These are phyloP conservation scores for Scheffersomyces segobiensis DNA, from an alignment of 1,139 yeast species.

Conservation along the genomic window DNA sequence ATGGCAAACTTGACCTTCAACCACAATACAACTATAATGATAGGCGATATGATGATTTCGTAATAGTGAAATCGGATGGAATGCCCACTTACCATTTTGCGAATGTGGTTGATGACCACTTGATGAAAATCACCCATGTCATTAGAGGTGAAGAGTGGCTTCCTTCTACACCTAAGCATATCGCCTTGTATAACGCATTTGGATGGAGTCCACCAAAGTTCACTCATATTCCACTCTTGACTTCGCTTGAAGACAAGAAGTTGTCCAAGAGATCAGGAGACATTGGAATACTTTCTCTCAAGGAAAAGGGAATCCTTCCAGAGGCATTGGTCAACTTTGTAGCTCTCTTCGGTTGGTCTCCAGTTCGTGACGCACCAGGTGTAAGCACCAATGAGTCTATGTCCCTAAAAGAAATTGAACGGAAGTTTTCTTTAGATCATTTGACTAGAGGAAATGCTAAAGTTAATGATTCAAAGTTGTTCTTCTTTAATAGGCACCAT, in stretches of 20 bases:
- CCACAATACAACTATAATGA: conserved; percentile 75
- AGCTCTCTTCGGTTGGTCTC: conserved; percentile 94
- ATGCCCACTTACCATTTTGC: conserved; percentile 97
- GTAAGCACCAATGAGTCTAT: conserved; percentile 61
- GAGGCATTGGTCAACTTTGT: conserved; percentile 87
- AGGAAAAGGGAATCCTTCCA: conserved; percentile 67
- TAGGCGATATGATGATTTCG: conserved; percentile 84
- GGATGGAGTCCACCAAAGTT: conserved; percentile 84
- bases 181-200: conserved; percentile 81
- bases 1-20: conserved; percentile 74
- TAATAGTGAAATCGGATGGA: conserved; percentile 85
- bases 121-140: conserved; percentile 91
- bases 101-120: conserved; percentile 90
- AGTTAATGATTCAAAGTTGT: conserved; percentile 75
- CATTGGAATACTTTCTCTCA: conserved; percentile 63
- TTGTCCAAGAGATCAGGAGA: conserved; percentile 86
- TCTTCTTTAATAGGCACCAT: conserved; percentile 74
- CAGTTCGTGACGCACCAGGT: conserved; percentile 56
- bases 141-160: conserved; percentile 98
- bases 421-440: conserved; percentile 56
- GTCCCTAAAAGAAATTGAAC: conserved; percentile 52
- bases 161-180: conserved; percentile 92
- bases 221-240: conserved; percentile 86
- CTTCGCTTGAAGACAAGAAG: conserved; percentile 74
- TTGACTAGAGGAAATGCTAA: conserved; percentile 93